These are phyloP conservation scores for Coemansia sp. DNA, from an alignment of 192 early-diverging fungal genomes.

Conservation along the genomic window DNA sequence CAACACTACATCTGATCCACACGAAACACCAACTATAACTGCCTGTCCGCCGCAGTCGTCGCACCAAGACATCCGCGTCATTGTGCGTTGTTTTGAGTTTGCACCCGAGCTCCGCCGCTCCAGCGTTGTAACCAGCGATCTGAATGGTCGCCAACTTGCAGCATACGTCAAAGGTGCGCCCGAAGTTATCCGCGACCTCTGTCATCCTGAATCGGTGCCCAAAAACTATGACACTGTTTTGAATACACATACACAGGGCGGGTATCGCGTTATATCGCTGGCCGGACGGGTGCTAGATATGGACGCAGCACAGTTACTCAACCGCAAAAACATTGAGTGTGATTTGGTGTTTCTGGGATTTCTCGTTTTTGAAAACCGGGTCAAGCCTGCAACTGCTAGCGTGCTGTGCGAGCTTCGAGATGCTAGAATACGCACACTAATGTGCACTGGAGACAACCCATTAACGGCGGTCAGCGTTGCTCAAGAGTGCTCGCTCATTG, in stretches of 20 bases:
- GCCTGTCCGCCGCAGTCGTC: conserved; percentile 1
- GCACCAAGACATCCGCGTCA: conserved; percentile 39
- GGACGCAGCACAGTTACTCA: conserved; percentile 56
- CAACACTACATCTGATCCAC: conserved; percentile 16
- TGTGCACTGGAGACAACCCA: conserved; percentile 99
- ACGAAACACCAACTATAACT: not conserved
- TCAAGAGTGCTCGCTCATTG: conserved; percentile 84
- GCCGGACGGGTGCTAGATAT: conserved; percentile 65
- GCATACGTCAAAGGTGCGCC: conserved; percentile 97
- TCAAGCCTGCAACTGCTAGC: conserved; percentile 76
- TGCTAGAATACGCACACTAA: conserved; percentile 85
- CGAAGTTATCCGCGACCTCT: conserved; percentile 85
- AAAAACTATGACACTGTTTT: conserved; percentile 70
- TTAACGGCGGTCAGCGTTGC: conserved; percentile 93
- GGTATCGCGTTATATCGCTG: conserved; percentile 92
- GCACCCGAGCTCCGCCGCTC: conserved; percentile 80
- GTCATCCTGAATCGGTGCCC: conserved; percentile 73
- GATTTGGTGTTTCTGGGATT: conserved; percentile 87
- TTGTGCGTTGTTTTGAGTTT: conserved; percentile 87
- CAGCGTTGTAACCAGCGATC: conserved; percentile 75
- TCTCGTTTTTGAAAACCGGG: conserved; percentile 96
- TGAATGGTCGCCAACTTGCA: conserved; percentile 12
- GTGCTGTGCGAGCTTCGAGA: conserved; percentile 72
- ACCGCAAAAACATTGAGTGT: conserved; percentile 73
- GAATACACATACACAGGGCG: conserved; percentile 80